A percentile compares a stretch with the other conserved stretches of the same genome.
phyloP scores from a whole-genome alignment of 2,329 filamentous ascomycete species.

The Colletotrichum godetiae region DNA sequence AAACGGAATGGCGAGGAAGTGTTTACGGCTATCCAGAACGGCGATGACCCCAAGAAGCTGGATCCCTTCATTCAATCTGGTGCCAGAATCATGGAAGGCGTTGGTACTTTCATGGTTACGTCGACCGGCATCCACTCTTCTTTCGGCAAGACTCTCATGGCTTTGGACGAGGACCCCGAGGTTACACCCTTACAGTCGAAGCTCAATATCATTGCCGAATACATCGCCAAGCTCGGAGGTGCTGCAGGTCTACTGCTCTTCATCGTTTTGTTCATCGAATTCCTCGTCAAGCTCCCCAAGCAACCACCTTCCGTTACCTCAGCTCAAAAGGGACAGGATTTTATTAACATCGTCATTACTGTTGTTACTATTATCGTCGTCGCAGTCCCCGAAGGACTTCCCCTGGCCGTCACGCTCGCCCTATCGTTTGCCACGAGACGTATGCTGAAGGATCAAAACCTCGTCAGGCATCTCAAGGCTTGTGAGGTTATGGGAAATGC shows the following conservation, averaged over 20 bases:
- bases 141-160: conserved; percentile 81
- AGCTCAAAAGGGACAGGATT: conserved; percentile 81
- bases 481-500: conserved; percentile 87
- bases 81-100: conserved; percentile 80
- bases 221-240: conserved; percentile 82
- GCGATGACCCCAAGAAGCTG: conserved; percentile 75
- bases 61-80: conserved; percentile 90
- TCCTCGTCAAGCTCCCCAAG: conserved; percentile 75
- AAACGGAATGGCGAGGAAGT: conserved; percentile 77
- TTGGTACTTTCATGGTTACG: conserved; percentile 80
- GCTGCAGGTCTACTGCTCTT: conserved; percentile 84
- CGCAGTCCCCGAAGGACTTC: conserved; percentile 81
- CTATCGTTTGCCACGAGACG: conserved; percentile 81
- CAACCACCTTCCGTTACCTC: conserved; percentile 61
- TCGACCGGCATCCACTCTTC: conserved; percentile 79
- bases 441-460: conserved; percentile 82
- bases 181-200: conserved; percentile 83
- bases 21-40: conserved; percentile 74
- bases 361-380: conserved; percentile 85
- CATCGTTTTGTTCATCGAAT: conserved; percentile 86
- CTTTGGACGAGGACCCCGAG: conserved; percentile 78
- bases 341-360: conserved; percentile 81
- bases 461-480: conserved; percentile 80
- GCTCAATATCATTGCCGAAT: conserved; percentile 79
- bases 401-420: conserved; percentile 81